Percentiles rank a stretch among this genome's conserved stretches.
Evolutionary conservation across 2,329 filamentous ascomycete species (phyloP).

Genomic region (Penicillium aurantiogriseum): DNA sequence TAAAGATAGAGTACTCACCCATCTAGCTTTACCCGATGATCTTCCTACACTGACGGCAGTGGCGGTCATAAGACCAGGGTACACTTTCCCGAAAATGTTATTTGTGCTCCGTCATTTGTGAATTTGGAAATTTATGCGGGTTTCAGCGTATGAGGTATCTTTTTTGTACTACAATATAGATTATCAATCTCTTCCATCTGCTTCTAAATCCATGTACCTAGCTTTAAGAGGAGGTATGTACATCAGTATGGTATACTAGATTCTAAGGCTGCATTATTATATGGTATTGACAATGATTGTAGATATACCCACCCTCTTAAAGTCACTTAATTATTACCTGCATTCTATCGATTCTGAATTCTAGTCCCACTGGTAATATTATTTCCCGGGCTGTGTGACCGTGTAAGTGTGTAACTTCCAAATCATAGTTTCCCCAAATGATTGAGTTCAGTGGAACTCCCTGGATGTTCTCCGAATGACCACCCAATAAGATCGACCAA

Average conservation of each 20-base stretch:
- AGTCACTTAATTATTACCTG: background rate
- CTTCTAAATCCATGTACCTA: conserved; percentile 7
- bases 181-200: conserved; percentile 21
- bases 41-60: conserved; percentile 25
- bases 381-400: background rate
- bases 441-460: conserved; percentile 15
- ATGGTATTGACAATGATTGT: background rate
- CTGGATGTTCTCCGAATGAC: background rate
- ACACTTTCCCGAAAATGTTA: conserved; percentile 7
- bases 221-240: background rate
- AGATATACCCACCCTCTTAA: background rate
- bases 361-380: background rate
- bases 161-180: background rate
- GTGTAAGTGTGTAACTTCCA: background rate
- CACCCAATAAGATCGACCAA: conserved; percentile 9
- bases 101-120: conserved; percentile 4
- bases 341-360: background rate
- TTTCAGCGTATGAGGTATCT: background rate
- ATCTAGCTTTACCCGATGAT: conserved; percentile 17
- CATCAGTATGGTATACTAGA: background rate
- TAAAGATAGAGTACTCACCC: background rate
- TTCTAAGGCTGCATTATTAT: background rate
- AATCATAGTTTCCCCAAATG: background rate
- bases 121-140: background rate
- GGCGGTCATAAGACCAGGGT: conserved; percentile 18